phyloP scores from a whole-genome alignment of 768 basidiomycete genomes.

The Pleurotus platypus region DNA sequence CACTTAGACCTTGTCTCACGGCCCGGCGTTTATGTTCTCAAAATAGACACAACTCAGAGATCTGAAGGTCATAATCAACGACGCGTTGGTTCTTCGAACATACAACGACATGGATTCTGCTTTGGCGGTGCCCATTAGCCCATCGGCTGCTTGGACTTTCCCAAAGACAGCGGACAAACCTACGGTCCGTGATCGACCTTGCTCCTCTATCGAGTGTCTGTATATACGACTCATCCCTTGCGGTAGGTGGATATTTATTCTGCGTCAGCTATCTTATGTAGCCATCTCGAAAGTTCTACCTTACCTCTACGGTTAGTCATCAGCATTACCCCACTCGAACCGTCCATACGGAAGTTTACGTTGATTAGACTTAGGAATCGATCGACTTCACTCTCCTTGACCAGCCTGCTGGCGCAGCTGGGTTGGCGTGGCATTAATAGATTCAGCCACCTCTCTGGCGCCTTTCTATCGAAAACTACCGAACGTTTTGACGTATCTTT shows the following conservation, averaged over 20 bases:
- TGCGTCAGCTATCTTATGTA: conserved; percentile 54
- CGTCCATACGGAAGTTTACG: not conserved
- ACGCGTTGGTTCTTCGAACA: conserved; percentile 54
- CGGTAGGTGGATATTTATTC: conserved; percentile 34
- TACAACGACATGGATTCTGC: conserved; percentile 43
- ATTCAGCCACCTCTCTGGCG: conserved; percentile 55
- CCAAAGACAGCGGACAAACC: conserved; percentile 11
- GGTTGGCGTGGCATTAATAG: conserved; percentile 51
- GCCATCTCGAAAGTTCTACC: conserved; percentile 56
- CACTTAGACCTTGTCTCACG: conserved; percentile 10
- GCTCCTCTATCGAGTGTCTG: no score
- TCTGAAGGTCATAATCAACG: conserved; percentile 50
- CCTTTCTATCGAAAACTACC: conserved; percentile 38
- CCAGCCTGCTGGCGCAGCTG: conserved; percentile 29
- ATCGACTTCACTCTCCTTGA: conserved; percentile 3
- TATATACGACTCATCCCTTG: no score
- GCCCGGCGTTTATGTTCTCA: conserved; percentile 11
- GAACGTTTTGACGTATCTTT: conserved; percentile 21
- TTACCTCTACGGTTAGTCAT: conserved; percentile 50
- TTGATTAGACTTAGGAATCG: not conserved
- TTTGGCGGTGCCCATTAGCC: conserved; percentile 37
- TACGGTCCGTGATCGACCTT: no score
- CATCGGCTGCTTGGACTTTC: no score
- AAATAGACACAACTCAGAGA: conserved; percentile 25
- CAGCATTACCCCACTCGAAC: not conserved